Base-by-base conservation (phyloP, 148 eudicot genomes). In the Bassia scoparia region DNA sequence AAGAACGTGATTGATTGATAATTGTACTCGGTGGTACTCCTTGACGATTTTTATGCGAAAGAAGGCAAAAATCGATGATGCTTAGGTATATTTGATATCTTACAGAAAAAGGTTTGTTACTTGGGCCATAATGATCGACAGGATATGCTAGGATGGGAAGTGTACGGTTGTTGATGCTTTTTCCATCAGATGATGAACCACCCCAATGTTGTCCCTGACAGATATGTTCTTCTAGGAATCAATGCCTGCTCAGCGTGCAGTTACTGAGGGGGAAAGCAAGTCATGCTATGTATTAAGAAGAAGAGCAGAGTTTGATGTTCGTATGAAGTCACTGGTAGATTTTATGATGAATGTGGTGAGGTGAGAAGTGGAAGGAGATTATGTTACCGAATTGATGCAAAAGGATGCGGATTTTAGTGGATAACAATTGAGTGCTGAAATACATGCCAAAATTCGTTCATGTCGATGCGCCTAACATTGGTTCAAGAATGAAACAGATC, bases 361-460 rank as follows among this genome's bases (percentile, higher is more conserved):
- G 85, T 85, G 68, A 78, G 59, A 76, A 60, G 73, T 61, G 90
- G 84, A 56, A 67, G 76, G 75, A 75, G 21, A 70, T 23, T 86
- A 29, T 90, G 88, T 74, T 83, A 86, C 71, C 78, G 48, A 21
- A 85, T 88, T 82, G 70, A 12, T 31, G 76, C 63, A 41, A 86
- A 82, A 79, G 87, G 87, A 90, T 82, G 73, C 70, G 33, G 33
- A 81, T 85, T 70, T 83, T 92, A 41, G n/a, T 90, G 96, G 96
- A 86, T 92, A 27, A 82, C 88, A 31, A 86, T n/a, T 90, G 86
- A 90, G 88, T 72, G 81, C 92, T 72, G 96, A 92, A n/a, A 52
- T 86, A 81, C 74, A 90, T 88, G 96, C 87, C 87, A 86, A 71
- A 88, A 84, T 79, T 88, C 85, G 50, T 82, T 69, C 68, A 90